These are phyloP conservation scores for Candida hungchunana DNA, from an alignment of 805 yeast species.

Conservation along the genomic window DNA sequence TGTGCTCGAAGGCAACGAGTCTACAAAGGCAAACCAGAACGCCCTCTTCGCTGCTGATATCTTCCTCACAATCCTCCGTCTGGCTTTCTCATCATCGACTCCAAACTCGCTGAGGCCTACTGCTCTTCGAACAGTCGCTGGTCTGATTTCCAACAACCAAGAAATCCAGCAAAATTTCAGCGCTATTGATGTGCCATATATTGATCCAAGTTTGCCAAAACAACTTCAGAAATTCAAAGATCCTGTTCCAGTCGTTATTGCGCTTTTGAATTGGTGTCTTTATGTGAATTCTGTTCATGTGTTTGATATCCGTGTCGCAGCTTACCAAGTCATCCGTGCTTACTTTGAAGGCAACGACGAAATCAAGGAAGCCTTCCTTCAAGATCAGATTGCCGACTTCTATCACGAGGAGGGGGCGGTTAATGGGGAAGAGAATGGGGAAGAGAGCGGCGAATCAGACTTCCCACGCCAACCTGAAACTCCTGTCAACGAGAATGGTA, in stretches of 20 bases:
- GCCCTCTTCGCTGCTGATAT: constrained; percentile 58
- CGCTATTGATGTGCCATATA: constrained; percentile 85
- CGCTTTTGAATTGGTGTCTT: constrained; percentile 80
- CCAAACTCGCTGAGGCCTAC: constrained; percentile 62
- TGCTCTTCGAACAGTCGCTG: constrained; percentile 74
- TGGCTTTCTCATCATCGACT: constrained; percentile 64
- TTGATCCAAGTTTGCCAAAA: constrained; percentile 64
- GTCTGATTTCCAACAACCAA: constrained; percentile 62
- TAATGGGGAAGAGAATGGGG: constrained; percentile 11
- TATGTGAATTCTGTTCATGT: constrained; percentile 76
- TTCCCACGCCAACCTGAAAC: constrained; percentile 1
- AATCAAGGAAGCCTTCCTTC: constrained; percentile 57
- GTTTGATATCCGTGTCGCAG: constrained; percentile 76
- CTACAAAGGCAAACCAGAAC: constrained; percentile 56
- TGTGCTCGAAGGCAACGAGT: constrained; percentile 68
- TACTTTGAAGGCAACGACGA: constrained; percentile 61
- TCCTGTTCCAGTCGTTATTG: constrained; percentile 64
- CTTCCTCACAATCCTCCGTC: constrained; percentile 57
- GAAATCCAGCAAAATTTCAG: constrained; percentile 68
- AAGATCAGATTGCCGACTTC: constrained; percentile 56
- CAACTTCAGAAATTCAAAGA: constrained; percentile 27
- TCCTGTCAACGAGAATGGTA: constrained; percentile 2
- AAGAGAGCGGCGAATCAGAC: not conserved
- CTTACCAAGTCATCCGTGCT: constrained; percentile 61
- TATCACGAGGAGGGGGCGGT: constrained; percentile 15